Conservation (phyloP, 208 protist species). For the Acanthamoeba culbertsoni region DNA sequence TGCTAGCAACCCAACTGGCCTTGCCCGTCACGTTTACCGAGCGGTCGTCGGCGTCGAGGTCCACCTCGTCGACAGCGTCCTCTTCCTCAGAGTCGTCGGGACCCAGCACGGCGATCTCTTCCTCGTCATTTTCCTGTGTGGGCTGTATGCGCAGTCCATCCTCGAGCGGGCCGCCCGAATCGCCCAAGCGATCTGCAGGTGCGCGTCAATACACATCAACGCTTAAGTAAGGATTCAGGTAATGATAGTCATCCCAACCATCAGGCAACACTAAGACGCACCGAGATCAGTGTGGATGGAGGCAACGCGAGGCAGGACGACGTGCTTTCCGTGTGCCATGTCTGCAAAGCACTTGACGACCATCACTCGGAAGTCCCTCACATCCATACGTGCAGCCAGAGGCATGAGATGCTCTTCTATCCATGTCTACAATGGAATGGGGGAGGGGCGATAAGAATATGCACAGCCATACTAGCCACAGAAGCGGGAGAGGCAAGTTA, state of each 20-base stretch:
- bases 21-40: background rate
- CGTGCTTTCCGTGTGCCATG: background rate
- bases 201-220: too few relatives aligned
- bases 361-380: background rate
- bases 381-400: background rate
- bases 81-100: background rate
- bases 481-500: background rate
- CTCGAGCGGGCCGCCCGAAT: background rate
- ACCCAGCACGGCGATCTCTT: conserved; percentile 5
- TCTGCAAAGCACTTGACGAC: conserved; percentile 12
- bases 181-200: background rate
- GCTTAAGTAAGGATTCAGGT: too few relatives aligned
- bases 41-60: background rate
- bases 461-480: too few relatives aligned
- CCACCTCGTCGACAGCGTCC: conserved; percentile 1
- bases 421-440: background rate
- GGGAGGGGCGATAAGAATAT: too few relatives aligned
- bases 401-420: conserved; percentile 33
- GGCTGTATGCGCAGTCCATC: background rate
- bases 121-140: background rate
- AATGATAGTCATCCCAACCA: too few relatives aligned
- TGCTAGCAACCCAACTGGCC: background rate
- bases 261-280: too few relatives aligned
- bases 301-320: background rate
- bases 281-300: background rate